Evolutionary conservation across 257 asterid genomes (phyloP).

Genomic region (Capsicum rhomboideum): DNA sequence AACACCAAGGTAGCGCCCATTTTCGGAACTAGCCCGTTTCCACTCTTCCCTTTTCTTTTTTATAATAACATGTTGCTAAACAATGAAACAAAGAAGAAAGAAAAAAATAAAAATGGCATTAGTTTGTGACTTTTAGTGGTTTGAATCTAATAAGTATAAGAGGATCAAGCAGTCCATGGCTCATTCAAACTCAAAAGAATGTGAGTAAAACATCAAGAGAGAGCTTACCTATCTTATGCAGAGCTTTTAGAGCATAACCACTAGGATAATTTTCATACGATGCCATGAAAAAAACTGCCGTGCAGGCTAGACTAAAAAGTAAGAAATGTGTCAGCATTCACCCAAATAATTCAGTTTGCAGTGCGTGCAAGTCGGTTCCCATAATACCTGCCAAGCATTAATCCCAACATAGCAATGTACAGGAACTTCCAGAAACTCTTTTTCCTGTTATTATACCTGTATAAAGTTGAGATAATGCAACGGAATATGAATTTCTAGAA

Average conservation of each 20-base stretch:
- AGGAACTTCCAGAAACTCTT: conserved; percentile 78
- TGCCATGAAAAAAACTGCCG: conserved; percentile 61
- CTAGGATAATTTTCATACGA: conserved; percentile 93
- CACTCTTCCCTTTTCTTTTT: not conserved
- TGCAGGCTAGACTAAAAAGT: conserved; percentile 79
- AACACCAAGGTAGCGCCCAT: not conserved
- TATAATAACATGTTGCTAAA: not conserved
- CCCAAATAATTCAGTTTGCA: not conserved
- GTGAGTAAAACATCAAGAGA: conserved; percentile 10
- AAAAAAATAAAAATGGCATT: not conserved
- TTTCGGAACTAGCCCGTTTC: not conserved
- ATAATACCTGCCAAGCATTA: conserved; percentile 60
- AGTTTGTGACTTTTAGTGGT: not conserved
- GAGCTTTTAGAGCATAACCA: conserved; percentile 62
- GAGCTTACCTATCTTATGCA: conserved; percentile 65
- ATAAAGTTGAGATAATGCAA: conserved; percentile 6
- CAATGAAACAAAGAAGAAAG: not conserved
- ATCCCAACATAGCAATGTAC: conserved; percentile 63
- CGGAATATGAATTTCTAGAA: not conserved
- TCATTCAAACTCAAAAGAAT: not conserved
- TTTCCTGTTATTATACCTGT: conserved; percentile 84
- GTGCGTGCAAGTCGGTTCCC: not conserved
- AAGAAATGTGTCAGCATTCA: conserved; percentile 29
- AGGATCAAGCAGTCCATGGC: not conserved
- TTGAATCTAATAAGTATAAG: not conserved